Base-by-base conservation (phyloP, 805 yeast species). In the Spathaspora arborariae region DNA sequence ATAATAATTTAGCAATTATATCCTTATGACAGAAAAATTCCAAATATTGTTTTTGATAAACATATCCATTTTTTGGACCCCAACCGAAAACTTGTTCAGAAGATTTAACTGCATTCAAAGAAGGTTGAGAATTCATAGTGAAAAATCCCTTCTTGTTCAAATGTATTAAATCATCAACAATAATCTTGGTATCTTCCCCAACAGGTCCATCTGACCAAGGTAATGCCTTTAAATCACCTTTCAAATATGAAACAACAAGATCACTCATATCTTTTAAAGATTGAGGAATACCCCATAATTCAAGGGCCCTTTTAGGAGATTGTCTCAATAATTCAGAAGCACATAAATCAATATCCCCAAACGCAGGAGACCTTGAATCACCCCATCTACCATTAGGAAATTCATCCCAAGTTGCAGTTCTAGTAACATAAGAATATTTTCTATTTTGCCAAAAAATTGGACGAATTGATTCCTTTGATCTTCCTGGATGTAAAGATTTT, bases 311-410 rank as follows among this genome's bases (percentile, higher is more conserved):
- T 51, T 84, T 82, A 3, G 88, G 83, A 2, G 91, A 80, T 64
- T 89, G 96, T 65, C 96, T 80, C 56, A 91, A 79, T 59, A 90
- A 72, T 20, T 85, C 82, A 30, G 89, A 80, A 18, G 92, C 94
- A 55, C 83, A 84, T 45, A 86, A 75, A 62, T 88, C 96, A 48
- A 90, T 76, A 53, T 88, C 95, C 58, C 96, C 96, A 68, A 86
- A 91, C 1, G 98, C 98, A 4, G 99, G 99, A 38, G 98, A 94
- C 49, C 96, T 76, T 2, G 97, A 88, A 64, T 94, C 97, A 58
- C 99, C 99, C 91, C 97, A 94, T 70, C 99, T 78, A 50, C 99
- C 99, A 65, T 92, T 94, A 44, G 99, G 99, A 61, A 92, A 94
- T 65, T 94, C 99, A 68, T 94, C 99, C 90, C 99, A 94, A 47